Percentiles rank a stretch among this genome's conserved stretches.
Evolutionary conservation across 2,329 filamentous ascomycete genomes (phyloP).

Genomic region (Sporothrix luriei): DNA sequence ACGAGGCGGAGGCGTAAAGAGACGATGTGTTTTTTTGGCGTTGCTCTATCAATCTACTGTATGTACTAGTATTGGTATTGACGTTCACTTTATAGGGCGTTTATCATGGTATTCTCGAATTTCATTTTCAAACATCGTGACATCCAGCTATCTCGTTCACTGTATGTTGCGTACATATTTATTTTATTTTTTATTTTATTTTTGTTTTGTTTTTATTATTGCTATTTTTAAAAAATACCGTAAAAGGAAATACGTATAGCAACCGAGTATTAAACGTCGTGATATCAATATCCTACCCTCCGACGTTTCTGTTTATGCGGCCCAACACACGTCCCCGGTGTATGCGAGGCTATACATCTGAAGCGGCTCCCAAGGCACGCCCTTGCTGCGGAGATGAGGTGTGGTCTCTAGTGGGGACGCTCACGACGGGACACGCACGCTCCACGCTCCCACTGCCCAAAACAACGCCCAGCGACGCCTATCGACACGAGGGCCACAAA

Average conservation of each 20-base stretch:
- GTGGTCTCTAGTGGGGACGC: not conserved
- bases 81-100: too few species aligned
- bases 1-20: not conserved
- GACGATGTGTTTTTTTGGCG: too few species aligned
- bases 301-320: not conserved
- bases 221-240: not conserved
- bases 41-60: not conserved
- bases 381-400: constrained; percentile 10
- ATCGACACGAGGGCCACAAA: constrained; percentile 14
- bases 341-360: not conserved
- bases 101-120: too few species aligned
- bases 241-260: not conserved
- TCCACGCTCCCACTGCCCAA: not conserved
- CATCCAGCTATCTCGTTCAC: too few species aligned
- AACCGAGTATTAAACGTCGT: not conserved
- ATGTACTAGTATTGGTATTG: not conserved
- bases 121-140: too few species aligned
- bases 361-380: not conserved
- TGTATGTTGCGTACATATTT: too few species aligned
- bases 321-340: not conserved
- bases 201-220: not conserved
- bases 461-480: not conserved
- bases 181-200: not conserved
- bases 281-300: not conserved
- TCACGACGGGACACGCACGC: not conserved